Base-by-base conservation (phyloP, 176 grass and related monocot species). In the Aegilops speltoides region DNA sequence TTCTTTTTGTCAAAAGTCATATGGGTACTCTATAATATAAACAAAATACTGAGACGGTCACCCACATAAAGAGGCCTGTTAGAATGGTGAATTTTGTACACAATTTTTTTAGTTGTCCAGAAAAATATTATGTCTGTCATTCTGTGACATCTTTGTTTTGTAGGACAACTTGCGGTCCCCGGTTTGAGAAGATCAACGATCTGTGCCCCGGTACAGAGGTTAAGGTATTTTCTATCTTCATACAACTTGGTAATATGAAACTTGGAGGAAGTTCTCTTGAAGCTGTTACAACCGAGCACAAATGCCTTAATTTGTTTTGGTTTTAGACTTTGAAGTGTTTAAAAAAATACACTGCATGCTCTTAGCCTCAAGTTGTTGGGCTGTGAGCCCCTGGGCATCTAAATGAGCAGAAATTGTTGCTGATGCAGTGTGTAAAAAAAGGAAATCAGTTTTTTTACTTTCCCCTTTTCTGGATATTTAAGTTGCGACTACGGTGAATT, bases 181-280 rank as follows among this genome's bases (percentile, higher is more conserved):
- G 92, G 32, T 85, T 91, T 64, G 91, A 91, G 79, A 91, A 94
- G 56, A 74, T 96, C 16, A 81, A 89, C 25, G 90, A 96, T 83
- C 34, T 98, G 67, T 74, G 80, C 64, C 87, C 91, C 14, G 77
- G 86, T 57, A 91, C 88, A 89, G 90, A 92, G 68, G 87, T 98
- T 72, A 86, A 94, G 93, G 96, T 98, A 89, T 37, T 70, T 88
- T 16, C 38, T 38, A 40, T 48, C 14, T 28, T 75, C 24, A 19
- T 10, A 17, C 41, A 50, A 17, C 14, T 75, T 75, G 7, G 15
- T 19, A 50, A 26, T 75, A 50, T 50, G 26, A 14, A 75, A 50
- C 40, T 75, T 28, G 23, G 7, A 25, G 2, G 41, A 26, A 7
- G 7, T 74, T 74, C 48, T 57, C 19, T 75, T 48, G 45, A 50